Evolutionary conservation across 2,329 filamentous ascomycete genomes (phyloP).

Genomic region (Arthrobotrys sphaeroides): DNA sequence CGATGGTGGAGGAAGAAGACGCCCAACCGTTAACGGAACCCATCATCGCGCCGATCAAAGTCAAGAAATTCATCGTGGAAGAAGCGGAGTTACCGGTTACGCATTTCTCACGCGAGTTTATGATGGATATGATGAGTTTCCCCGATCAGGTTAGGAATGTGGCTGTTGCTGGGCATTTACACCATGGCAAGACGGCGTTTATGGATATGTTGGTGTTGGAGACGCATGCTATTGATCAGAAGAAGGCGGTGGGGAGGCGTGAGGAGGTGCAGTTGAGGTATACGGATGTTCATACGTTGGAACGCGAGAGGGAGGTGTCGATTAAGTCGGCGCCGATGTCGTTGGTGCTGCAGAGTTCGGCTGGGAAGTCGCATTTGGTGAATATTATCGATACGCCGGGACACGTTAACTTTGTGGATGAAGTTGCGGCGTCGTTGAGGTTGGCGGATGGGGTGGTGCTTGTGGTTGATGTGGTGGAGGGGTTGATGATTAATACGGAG

Average conservation of each 20-base stretch:
- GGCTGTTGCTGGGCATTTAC: conserved; percentile 88
- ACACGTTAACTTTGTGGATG: conserved; percentile 98
- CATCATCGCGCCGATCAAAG: conserved; percentile 89
- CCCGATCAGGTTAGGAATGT: conserved; percentile 94
- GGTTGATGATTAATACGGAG: conserved; percentile 98
- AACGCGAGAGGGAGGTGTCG: conserved; percentile 87
- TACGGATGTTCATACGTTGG: conserved; percentile 88
- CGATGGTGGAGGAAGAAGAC: conserved; percentile 95
- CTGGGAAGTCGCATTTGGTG: conserved; percentile 92
- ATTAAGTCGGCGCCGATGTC: conserved; percentile 96
- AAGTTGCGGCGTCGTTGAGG: conserved; percentile 86
- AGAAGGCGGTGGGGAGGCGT: conserved; percentile 62
- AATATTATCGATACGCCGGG: conserved; percentile 96
- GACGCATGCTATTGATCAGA: conserved; percentile 89
- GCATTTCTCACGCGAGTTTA: conserved; percentile 68
- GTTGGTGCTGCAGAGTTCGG: conserved; percentile 84
- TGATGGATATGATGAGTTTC: conserved; percentile 95
- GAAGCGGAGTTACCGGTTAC: conserved; percentile 82
- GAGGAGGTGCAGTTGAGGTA: conserved; percentile 83
- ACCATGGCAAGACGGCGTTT: conserved; percentile 97
- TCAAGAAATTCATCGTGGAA: conserved; percentile 95
- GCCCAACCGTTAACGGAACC: conserved; percentile 90
- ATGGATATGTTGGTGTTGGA: conserved; percentile 98
- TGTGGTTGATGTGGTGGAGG: conserved; percentile 95
- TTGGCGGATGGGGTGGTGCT: conserved; percentile 91